These are phyloP conservation scores for Solanum hybrid DNA, from an alignment of 305 asterid genomes.

Conservation along the genomic window DNA sequence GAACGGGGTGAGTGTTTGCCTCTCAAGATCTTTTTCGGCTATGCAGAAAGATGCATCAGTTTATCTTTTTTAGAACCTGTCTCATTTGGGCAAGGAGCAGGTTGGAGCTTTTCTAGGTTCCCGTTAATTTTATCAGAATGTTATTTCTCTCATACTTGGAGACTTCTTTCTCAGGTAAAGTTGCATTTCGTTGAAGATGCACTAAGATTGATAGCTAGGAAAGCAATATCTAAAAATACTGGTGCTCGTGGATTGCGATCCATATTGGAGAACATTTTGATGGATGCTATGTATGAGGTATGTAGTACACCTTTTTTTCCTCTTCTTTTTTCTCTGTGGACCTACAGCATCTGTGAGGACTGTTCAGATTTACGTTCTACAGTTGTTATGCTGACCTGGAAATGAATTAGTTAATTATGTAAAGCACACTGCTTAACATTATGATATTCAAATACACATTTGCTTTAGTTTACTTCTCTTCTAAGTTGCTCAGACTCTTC, in stretches of 20 bases:
- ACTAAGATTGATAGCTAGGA: slow-evolving; percentile 70
- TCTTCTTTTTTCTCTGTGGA: not conserved
- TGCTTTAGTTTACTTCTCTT: not conserved
- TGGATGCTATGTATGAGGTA: slow-evolving; percentile 99
- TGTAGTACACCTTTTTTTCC: slow-evolving; percentile 1
- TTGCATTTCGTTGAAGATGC: slow-evolving; percentile 82
- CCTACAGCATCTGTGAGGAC: not conserved
- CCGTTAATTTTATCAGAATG: not conserved
- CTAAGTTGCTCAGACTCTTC: not conserved
- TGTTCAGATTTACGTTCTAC: not conserved
- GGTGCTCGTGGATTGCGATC: slow-evolving; percentile 95
- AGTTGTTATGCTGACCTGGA: not conserved
- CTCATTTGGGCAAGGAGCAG: not conserved
- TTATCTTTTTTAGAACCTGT: not conserved
- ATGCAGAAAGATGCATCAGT: not conserved
- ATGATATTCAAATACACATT: not conserved
- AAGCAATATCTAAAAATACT: slow-evolving; percentile 75
- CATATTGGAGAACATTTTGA: slow-evolving; percentile 73
- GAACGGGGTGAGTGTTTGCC: slow-evolving; percentile 59
- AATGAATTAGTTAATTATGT: not conserved
- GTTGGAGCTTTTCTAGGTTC: not conserved
- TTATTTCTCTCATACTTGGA: not conserved
- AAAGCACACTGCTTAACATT: not conserved
- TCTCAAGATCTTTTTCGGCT: not conserved
- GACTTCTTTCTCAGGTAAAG: slow-evolving; percentile 53